Evolutionary conservation across 495 filamentous ascomycete genomes (phyloP).

Genomic region (Annulohypoxylon nitens): DNA sequence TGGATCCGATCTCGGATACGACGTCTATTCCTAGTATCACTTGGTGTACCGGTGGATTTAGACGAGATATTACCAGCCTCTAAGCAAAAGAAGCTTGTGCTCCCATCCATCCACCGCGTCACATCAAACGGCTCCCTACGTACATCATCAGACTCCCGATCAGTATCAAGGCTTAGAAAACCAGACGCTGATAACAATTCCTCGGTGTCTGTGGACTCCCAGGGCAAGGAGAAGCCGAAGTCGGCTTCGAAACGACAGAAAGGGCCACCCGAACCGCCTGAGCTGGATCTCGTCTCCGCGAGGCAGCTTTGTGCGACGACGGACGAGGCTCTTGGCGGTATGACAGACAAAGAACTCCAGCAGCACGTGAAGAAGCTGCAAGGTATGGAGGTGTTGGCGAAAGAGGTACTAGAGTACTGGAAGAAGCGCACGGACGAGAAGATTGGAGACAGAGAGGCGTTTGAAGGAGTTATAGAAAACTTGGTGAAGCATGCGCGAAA

Average conservation of each 20-base stretch:
- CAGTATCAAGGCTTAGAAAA: slow-evolving; percentile 65
- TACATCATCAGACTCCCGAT: slow-evolving; percentile 63
- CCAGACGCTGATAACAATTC: slow-evolving; percentile 64
- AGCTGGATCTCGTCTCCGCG: slow-evolving; percentile 82
- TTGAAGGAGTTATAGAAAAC: slow-evolving; percentile 98
- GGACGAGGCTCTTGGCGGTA: slow-evolving; percentile 78
- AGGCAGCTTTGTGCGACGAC: slow-evolving; percentile 85
- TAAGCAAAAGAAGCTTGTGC: slow-evolving; percentile 96
- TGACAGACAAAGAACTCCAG: slow-evolving; percentile 80
- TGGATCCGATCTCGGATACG: slow-evolving; percentile 98
- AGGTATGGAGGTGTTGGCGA: slow-evolving; percentile 74
- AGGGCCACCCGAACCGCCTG: slow-evolving; percentile 75
- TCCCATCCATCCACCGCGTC: slow-evolving; percentile 82
- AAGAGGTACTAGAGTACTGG: slow-evolving; percentile 89
- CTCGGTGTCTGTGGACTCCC: slow-evolving; percentile 68
- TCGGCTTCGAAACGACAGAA: slow-evolving; percentile 61
- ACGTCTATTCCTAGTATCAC: slow-evolving; percentile 92
- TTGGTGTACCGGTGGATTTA: slow-evolving; percentile 95
- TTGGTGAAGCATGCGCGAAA: slow-evolving; percentile 94
- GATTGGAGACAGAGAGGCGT: slow-evolving; percentile 90
- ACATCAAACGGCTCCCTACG: slow-evolving; percentile 66
- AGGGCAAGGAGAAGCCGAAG: slow-evolving; percentile 57
- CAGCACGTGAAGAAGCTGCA: slow-evolving; percentile 79
- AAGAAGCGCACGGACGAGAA: slow-evolving; percentile 84
- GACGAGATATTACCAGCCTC: slow-evolving; percentile 97